phyloP scores from a whole-genome alignment of 1,284 basidiomycete genomes.

The Cryptococcus sp. region DNA sequence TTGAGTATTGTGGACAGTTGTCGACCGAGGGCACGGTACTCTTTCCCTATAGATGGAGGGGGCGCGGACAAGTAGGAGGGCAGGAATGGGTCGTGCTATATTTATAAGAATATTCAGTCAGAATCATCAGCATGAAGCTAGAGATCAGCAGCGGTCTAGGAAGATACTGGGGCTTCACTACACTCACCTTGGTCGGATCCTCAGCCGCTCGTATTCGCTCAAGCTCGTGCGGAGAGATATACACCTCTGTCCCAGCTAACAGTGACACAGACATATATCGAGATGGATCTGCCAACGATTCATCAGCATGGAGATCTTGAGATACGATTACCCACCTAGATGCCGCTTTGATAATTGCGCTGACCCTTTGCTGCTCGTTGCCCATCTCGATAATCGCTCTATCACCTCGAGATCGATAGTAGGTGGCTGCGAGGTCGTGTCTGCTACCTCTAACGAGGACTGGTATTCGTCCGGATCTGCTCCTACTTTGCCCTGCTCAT shows the following conservation, averaged over 20 bases:
- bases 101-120: neutral
- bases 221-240: conserved; percentile 34
- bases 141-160: neutral
- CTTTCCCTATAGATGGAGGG: conserved; percentile 30
- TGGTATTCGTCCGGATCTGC: neutral
- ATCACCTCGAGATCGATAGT: conserved; percentile 14
- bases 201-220: conserved; percentile 22
- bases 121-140: neutral
- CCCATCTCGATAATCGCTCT: conserved; percentile 15
- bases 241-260: conserved; percentile 42
- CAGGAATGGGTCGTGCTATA: conserved; percentile 38
- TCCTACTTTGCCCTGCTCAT: neutral
- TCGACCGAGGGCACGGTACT: conserved; percentile 33
- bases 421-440: neutral
- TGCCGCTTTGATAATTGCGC: neutral
- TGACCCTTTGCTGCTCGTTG: conserved; percentile 2
- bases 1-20: conserved; percentile 42
- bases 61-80: conserved; percentile 38
- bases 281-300: conserved; percentile 25
- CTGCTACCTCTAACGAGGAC: neutral
- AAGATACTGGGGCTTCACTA: neutral
- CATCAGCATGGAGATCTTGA: neutral
- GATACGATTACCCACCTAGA: conserved; percentile 1
- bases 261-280: conserved; percentile 37
- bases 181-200: conserved; percentile 26